Evolutionary conservation across 352 stramenopile species (phyloP), one percentile per base, ranked within the genome.

Genomic region (Pythium brassicae): DNA sequence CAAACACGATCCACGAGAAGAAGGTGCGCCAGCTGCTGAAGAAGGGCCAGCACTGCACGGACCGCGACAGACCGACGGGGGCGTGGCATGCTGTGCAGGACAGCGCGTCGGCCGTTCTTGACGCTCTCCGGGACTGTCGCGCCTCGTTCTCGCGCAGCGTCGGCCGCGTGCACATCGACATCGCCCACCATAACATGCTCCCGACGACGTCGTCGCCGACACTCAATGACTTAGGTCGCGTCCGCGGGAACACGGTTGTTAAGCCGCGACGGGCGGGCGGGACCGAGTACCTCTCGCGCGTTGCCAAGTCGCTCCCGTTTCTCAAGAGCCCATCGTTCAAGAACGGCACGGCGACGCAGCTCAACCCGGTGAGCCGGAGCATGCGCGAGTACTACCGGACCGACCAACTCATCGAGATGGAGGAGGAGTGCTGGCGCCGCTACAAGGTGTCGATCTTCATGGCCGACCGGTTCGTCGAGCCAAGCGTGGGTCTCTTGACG

Each of bases 391-490:
- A 77, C 46, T 85, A 86, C 50, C 60, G 57, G 10, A 54, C 74
- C 11, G 67, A 71, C 0, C 70, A 87, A 37, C 53, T 87, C 0
- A 55, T 37, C 2, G 72, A 84, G 47, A 87, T 89, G 74, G 78
- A 87, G 55, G 72, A 86, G 2, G 78, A 89, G 50, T 89, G 78
- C 44, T 89, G 78, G 78, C 78, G 76, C 15, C 63, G 78, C 29
- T 87, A 89, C 63, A 86, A 86, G 35, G 72, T 85, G 2, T 85
- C 78, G 5, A 63, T 89, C 45, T 64, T 86, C 25, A 77, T 87
- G 68, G 71, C 72, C 0, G 74, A 78, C 19, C 57, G 65, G 2
- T 82, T 78, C 39, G 61, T 54, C 0, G 50, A 45, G 7, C 43
- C 47, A 6, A 29, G 46, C 17, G 37, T n/a, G 25, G 40, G 17